Conservation (phyloP, 768 basidiomycete genomes). For the Clathrus columnatus region DNA sequence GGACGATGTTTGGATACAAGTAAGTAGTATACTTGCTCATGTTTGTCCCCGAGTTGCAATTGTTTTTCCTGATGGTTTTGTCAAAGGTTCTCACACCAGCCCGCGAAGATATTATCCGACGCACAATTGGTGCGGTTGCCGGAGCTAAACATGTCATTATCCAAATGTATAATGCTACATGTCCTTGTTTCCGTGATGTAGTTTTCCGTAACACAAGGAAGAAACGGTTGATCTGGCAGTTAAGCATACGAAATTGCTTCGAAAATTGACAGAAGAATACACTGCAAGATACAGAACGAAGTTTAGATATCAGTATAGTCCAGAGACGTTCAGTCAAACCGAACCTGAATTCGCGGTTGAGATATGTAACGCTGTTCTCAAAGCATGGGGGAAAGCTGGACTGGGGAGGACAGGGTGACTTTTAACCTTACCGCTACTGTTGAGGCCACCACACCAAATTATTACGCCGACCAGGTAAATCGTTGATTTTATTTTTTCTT, state of each 20-base stretch:
- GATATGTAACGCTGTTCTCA: conserved; percentile 89
- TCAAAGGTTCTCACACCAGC: conserved; percentile 97
- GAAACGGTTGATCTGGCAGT: conserved; percentile 85
- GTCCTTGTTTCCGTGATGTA: conserved; percentile 81
- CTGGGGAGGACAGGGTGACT: conserved; percentile 80
- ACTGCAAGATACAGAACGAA: conserved; percentile 74
- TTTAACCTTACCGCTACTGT: conserved; percentile 98
- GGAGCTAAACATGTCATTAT: conserved; percentile 89
- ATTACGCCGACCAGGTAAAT: conserved; percentile 90
- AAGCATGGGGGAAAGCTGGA: conserved; percentile 85
- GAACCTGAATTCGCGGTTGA: conserved; percentile 94
- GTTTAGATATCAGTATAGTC: conserved; percentile 97
- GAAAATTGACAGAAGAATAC: conserved; percentile 79
- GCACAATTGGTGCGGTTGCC: conserved; percentile 81
- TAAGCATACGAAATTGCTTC: conserved; percentile 78
- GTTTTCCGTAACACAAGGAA: conserved; percentile 92
- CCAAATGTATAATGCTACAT: conserved; percentile 99
- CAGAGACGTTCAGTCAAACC: conserved; percentile 97
- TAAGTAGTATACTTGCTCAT: conserved; percentile 29
- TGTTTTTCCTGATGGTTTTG: no score
- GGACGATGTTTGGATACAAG: conserved; percentile 96
- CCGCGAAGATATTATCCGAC: conserved; percentile 87
- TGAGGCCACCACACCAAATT: conserved; percentile 94
- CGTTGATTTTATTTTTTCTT: neutral
- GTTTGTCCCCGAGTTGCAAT: conserved; percentile 7